Base-by-base conservation (phyloP, 2,329 filamentous ascomycete genomes). In the Nigrospora oryzae region DNA sequence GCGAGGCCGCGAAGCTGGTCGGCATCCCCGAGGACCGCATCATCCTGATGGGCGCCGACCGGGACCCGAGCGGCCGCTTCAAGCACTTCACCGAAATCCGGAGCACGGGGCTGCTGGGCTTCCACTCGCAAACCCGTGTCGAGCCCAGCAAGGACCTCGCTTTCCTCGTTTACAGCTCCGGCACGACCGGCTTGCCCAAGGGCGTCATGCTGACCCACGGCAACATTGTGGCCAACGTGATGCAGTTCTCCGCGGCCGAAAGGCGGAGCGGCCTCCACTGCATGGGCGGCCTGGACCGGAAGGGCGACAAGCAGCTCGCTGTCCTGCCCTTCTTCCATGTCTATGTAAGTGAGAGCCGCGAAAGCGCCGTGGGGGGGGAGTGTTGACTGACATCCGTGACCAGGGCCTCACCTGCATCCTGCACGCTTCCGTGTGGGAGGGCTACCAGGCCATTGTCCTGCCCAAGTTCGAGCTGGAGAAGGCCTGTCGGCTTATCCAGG, bases 301-400 rank as follows among this genome's bases (percentile, higher is more conserved):
- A 79, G 45, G 76, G 81, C 0, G 90, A 95, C 59, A 80, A 76
- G 47, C 69, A 93, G 30, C 64, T 96, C 7, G 86, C 86, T 2
- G 84, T 95, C 47, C 64, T 95, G 11, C 90, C 90, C 0, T 93
- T 95, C 63, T 95, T 89, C 66, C 89, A 95, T 60, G 90, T 95
- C 50, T 95, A 95, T 58, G 88, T 85, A 64, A 53, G 77, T 57
- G 10, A 32, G 13, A 35, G 23, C n/a, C 7, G 11, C 32, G 33
- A 40, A 30, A 13, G 28, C 41, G 5, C 23, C 8, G 23, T 6
- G 23, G 23, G 23, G 23, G 23, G 23, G 23, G 23, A 10, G n/a
- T 32, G 11, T 36, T 17, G 36, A 33, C 38, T 38, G 28, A 43
- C 17, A 40, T 31, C 32, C 6, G n/a, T 36, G 11, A 56, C 23